phyloP scores from a whole-genome alignment of 495 filamentous ascomycete genomes.

The Penicillium coprophilum region DNA sequence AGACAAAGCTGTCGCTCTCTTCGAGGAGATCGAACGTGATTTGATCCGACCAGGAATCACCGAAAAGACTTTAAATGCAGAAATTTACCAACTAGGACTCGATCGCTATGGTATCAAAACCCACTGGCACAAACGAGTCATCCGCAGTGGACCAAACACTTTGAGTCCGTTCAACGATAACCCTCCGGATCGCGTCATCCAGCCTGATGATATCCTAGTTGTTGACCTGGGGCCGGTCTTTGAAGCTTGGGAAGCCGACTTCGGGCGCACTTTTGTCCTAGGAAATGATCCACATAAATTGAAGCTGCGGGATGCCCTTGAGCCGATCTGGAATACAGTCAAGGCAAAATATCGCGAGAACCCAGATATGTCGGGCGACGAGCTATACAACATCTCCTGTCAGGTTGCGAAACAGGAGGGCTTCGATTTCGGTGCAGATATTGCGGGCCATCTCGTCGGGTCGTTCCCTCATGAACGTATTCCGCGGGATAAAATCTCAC shows the following conservation, averaged over 20 bases:
- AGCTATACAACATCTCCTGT: conserved; percentile 41
- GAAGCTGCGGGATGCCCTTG: conserved; percentile 42
- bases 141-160: conserved; percentile 52
- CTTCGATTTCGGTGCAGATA: conserved; percentile 42
- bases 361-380: conserved; percentile 44
- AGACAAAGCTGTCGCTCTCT: conserved; percentile 44
- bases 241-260: conserved; percentile 53
- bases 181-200: conserved; percentile 49
- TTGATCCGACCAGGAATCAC: conserved; percentile 46
- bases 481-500: conserved; percentile 40
- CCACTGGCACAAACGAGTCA: conserved; percentile 54
- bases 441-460: conserved; percentile 48
- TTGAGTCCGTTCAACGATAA: conserved; percentile 46
- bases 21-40: conserved; percentile 48
- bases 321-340: conserved; percentile 43
- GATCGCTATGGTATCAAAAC: conserved; percentile 45
- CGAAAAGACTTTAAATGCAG: conserved; percentile 48
- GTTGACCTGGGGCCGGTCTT: conserved; percentile 53
- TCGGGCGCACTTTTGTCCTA: conserved; percentile 50
- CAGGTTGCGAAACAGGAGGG: conserved; percentile 29
- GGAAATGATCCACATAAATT: conserved; percentile 47
- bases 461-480: conserved; percentile 50
- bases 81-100: conserved; percentile 47
- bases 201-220: conserved; percentile 49
- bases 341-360: conserved; percentile 35